Conservation (phyloP, 2,329 filamentous ascomycete genomes). For the Periconia sp. region DNA sequence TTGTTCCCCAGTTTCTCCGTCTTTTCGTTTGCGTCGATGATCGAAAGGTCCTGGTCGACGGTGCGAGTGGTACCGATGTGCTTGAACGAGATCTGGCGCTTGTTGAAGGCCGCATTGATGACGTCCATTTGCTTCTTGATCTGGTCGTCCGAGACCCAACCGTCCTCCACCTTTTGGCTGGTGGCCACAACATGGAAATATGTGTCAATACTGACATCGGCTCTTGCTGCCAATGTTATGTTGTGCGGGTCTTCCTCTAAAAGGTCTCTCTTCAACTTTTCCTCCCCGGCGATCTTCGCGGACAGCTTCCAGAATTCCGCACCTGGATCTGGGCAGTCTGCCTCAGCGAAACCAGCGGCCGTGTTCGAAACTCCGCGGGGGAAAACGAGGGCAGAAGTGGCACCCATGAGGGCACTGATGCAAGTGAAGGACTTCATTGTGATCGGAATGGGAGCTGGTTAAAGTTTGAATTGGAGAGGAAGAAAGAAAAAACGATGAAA, state of each 20-base stretch:
- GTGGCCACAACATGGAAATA: slow-evolving; percentile 2
- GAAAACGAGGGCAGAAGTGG: background rate
- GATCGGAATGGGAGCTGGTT: background rate
- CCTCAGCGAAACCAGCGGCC: background rate
- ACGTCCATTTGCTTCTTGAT: background rate
- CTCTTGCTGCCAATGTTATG: background rate
- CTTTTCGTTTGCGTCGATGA: slow-evolving; percentile 21
- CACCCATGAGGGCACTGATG: background rate
- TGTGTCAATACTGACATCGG: background rate
- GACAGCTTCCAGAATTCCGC: background rate
- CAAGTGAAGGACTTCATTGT: background rate
- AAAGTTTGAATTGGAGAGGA: background rate
- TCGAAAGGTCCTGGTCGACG: background rate
- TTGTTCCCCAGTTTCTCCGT: slow-evolving; percentile 35
- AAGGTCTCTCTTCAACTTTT: background rate
- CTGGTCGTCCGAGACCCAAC: background rate
- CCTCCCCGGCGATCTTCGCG: background rate
- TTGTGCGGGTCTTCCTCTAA: background rate
- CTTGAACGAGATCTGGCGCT: background rate
- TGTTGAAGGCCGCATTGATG: background rate
- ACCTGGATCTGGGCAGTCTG: background rate
- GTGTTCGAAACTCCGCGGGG: background rate
- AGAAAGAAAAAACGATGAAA: background rate
- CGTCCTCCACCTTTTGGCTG: slow-evolving; percentile 1
- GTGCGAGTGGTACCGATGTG: background rate